These are phyloP conservation scores for Hymenoscyphus repandus DNA, from an alignment of 2,329 filamentous ascomycete genomes.

Conservation along the genomic window DNA sequence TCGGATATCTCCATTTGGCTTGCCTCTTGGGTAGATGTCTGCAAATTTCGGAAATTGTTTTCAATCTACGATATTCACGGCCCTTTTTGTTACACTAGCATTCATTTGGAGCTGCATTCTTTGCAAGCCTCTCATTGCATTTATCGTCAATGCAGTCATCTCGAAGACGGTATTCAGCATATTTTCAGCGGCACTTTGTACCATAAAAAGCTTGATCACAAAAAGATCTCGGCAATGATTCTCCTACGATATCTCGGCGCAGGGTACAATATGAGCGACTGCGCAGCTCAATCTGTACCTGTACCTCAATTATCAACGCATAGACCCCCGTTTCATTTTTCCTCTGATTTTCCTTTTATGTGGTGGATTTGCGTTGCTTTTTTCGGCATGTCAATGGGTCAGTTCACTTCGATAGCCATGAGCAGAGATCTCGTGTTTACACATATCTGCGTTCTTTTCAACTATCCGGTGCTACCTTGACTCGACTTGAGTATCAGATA, in stretches of 20 bases:
- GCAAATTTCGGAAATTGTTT: constrained; percentile 25
- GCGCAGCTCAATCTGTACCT: constrained; percentile 32
- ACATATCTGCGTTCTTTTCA: constrained; percentile 22
- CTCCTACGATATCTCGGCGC: constrained; percentile 27
- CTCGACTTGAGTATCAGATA: constrained; percentile 1
- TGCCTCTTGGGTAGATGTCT: constrained; percentile 3
- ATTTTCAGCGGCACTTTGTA: constrained; percentile 29
- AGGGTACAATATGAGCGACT: constrained; percentile 30
- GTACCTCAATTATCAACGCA: constrained; percentile 25
- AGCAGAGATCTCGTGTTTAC: constrained; percentile 27
- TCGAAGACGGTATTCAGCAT: constrained; percentile 21
- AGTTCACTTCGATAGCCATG: constrained; percentile 23
- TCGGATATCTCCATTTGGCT: constrained; percentile 2
- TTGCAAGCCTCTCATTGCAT: constrained; percentile 21
- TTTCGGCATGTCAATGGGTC: constrained; percentile 19
- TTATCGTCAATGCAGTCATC: constrained; percentile 28
- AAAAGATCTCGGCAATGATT: constrained; percentile 28
- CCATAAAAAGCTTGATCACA: constrained; percentile 30
- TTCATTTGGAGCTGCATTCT: constrained; percentile 9
- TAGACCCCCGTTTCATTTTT: constrained; percentile 23
- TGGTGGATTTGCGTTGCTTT: constrained; percentile 13
- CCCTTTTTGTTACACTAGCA: constrained; percentile 33
- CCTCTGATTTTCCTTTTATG: constrained; percentile 16
- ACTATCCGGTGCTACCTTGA: constrained; percentile 3
- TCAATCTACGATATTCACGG: constrained; percentile 33